These are phyloP conservation scores for Komagataea norvegica DNA, from an alignment of 1,139 yeast genomes.

Conservation along the genomic window DNA sequence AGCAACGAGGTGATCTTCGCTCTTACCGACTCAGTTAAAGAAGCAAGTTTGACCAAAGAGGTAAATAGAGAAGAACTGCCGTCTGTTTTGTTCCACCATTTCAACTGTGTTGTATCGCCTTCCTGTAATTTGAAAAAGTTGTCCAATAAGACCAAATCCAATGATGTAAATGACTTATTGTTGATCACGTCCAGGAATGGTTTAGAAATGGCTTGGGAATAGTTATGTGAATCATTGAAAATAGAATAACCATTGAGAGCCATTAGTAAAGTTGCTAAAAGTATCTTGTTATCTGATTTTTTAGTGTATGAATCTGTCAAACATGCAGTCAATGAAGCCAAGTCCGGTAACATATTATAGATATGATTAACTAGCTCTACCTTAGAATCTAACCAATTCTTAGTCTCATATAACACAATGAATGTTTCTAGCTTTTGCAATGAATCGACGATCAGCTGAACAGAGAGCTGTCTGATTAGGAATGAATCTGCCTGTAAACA, in stretches of 20 bases:
- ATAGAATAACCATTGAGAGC: constrained; percentile 30
- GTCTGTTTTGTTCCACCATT: constrained; percentile 61
- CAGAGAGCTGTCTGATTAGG: constrained; percentile 60
- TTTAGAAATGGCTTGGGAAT: constrained; percentile 29
- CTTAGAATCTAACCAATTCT: constrained; percentile 37
- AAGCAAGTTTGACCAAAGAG: constrained; percentile 48
- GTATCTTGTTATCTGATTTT: constrained; percentile 34
- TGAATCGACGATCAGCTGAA: constrained; percentile 53
- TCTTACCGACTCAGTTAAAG: constrained; percentile 29
- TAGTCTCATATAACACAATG: constrained; percentile 34
- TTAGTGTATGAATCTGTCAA: constrained; percentile 34
- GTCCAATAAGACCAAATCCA: constrained; percentile 53
- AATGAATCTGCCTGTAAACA: constrained; percentile 51
- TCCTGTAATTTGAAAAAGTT: constrained; percentile 36
- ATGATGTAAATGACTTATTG: constrained; percentile 34
- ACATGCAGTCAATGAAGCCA: constrained; percentile 36
- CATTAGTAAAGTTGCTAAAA: constrained; percentile 33
- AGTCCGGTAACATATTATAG: constrained; percentile 44
- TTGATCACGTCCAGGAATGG: constrained; percentile 32
- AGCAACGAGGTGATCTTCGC: constrained; percentile 37
- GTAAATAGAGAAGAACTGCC: constrained; percentile 52
- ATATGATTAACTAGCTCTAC: constrained; percentile 35
- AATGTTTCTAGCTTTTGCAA: constrained; percentile 48
- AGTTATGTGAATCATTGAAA: constrained; percentile 30
- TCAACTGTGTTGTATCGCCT: constrained; percentile 35